Evolutionary conservation across 129 eudicot genomes (phyloP).

Genomic region (Oenanthe sinensis): DNA sequence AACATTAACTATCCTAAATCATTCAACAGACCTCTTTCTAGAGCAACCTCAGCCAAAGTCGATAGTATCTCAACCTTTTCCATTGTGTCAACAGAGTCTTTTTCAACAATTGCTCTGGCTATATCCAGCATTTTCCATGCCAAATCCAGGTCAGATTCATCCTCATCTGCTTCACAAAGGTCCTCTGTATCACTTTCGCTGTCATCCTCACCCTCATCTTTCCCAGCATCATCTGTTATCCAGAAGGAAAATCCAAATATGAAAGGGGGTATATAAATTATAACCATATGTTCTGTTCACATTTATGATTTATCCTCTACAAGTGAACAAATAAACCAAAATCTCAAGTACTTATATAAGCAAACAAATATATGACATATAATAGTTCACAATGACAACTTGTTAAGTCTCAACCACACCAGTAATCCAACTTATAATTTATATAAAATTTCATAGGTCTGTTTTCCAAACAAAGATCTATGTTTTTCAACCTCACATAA

Average conservation of each 20-base stretch:
- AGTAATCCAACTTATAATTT: neutral
- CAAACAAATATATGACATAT: neutral
- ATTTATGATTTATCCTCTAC: neutral
- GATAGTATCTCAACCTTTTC: conserved; percentile 84
- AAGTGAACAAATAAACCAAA: neutral
- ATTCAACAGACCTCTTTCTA: conserved; percentile 71
- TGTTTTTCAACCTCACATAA: neutral
- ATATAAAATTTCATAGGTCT: neutral
- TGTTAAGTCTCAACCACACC: neutral
- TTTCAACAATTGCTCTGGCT: conserved; percentile 90
- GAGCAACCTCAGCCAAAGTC: conserved; percentile 74
- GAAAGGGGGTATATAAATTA: neutral
- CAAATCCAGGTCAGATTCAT: conserved; percentile 91
- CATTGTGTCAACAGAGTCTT: conserved; percentile 68
- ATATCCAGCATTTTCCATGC: conserved; percentile 99
- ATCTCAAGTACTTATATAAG: neutral
- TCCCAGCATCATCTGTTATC: conserved; percentile 34
- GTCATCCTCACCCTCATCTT: conserved; percentile 49
- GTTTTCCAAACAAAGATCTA: neutral
- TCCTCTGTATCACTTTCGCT: conserved; percentile 68
- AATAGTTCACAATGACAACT: neutral
- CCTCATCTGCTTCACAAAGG: conserved; percentile 65
- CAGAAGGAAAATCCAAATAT: neutral
- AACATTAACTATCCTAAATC: neutral
- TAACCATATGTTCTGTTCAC: neutral